Evolutionary conservation across 495 filamentous ascomycete genomes (phyloP), one percentile per base, ranked within the genome.

Genomic region (Penicillium waksmanii): DNA sequence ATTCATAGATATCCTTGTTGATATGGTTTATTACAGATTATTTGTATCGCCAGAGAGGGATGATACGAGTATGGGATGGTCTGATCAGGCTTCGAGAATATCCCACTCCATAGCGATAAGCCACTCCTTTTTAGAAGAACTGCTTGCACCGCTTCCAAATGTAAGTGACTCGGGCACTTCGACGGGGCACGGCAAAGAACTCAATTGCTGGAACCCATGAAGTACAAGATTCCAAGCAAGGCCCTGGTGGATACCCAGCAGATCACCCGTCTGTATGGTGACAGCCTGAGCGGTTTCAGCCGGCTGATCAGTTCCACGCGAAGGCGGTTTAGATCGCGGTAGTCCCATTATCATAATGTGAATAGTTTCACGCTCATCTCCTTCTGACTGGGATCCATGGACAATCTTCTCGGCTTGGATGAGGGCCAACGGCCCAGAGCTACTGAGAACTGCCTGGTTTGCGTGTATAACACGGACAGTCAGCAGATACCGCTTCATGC

Each of bases 221-320:
- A 76, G 19, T 18, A 72, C 65, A 1, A 80, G 19, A 27, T 73
- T 63, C 77, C 77, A 80, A 18, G 68, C 64, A 27, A 79, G 56
- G 7, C 73, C 73, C 5, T 63, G 67, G 60, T 65, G 58, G 7
- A 79, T 57, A 1, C 75, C 74, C 4, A 80, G 27, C 1, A 71
- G 15, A 55, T 71, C 65, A 4, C 71, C 73, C 5, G 31, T 9
- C 27, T 62, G 48, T 5, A 77, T 43, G 8, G 54, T 33, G 0
- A 57, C 42, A 6, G 15, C 36, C 17, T 18, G 21, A 7, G 21
- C 10, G 11, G 3, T 31, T 17, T 42, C 33, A 3, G 54, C 6
- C 31, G 56, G 53, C 1, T 34, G 18, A 7, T 33, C 46, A 5
- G 3, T n/a, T 21, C 34, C 33, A 15, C 46, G 55, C 3, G 53